Base-by-base conservation (phyloP, 2,329 filamentous ascomycete species). In the Chaetomium strumarium region DNA sequence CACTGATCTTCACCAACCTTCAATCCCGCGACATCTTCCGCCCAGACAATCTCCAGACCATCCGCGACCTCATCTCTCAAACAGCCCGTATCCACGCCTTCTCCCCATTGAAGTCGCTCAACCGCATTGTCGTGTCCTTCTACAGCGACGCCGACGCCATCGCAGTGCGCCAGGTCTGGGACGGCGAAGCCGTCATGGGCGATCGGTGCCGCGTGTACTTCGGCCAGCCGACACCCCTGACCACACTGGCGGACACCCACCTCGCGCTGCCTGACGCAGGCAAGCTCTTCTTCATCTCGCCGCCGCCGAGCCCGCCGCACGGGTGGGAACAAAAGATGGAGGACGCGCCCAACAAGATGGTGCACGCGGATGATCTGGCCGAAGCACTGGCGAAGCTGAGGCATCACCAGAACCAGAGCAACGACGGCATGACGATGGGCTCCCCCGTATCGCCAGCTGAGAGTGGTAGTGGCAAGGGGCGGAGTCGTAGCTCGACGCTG, bases 1-100 rank as follows among this genome's bases (percentile, higher is more conserved):
- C 88, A 0, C 83, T 93, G 52, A 81, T 93, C 64, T 85, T 93
- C 66, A 93, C 88, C 63, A 90, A 90, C 72, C 81, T 93, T 55
- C 74, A 84, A 64, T 81, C 88, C 59, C 72, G 77, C 54, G 83
- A 86, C 63, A 83, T 90, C 72, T 93, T 92, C 76, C 76, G 80
- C 53, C 76, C 86, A 16, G 78, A 85, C 57, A 90, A 89, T 70
- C 77, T 92, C 54, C 80, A 86, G 62, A 82, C 79, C 55, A 87
- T 92, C 63, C 84, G 83, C 66, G 77, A 83, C 50, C 81, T 89
- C 54, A 84, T 93, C 67, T 74, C 80, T 63, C 69, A 79, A 46
- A 81, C 84, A n/a, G 85, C 86, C 2, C 77, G 82, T 46, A 82
- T 92, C 58, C 84, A 89, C 71, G 83, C 85, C 54, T 93, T 88